Evolutionary conservation across 192 early-diverging fungal species (phyloP).

Genomic region (Gaertneriomyces semiglobifer): DNA sequence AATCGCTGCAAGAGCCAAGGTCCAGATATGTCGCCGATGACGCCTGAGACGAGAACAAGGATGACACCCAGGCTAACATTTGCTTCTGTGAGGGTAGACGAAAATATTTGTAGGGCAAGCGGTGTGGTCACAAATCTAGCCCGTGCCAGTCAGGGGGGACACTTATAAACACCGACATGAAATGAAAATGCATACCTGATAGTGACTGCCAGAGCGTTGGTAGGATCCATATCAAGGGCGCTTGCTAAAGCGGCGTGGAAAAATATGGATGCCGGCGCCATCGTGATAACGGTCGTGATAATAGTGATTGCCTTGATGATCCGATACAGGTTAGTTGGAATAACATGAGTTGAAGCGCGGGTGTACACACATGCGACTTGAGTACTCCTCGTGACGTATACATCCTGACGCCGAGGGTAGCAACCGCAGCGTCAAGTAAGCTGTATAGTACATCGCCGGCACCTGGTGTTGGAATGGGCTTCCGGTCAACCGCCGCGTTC

Average conservation of each 20-base stretch:
- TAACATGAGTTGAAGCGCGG: background rate
- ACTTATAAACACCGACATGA: no score
- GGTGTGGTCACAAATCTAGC: conserved; percentile 22
- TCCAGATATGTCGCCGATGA: conserved; percentile 14
- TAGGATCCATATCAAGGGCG: background rate
- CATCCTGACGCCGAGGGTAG: conserved; percentile 13
- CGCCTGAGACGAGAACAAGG: conserved; percentile 17
- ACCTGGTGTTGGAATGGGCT: conserved; percentile 12
- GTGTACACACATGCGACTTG: conserved; percentile 4
- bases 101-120: conserved; percentile 14
- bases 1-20: background rate
- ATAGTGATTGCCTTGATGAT: background rate
- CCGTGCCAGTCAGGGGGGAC: no score
- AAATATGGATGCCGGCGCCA: conserved; percentile 7
- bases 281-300: background rate
- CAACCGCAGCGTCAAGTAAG: conserved; percentile 16
- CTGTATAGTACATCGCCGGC: conserved; percentile 23
- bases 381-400: conserved; percentile 6
- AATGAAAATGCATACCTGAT: background rate
- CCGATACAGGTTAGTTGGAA: background rate
- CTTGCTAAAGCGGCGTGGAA: conserved; percentile 3
- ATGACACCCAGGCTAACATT: conserved; percentile 16
- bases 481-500: background rate
- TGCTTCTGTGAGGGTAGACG: conserved; percentile 6
- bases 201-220: background rate